Evolutionary conservation across 805 yeast genomes (phyloP).

Genomic region (Candida lessepsii): DNA sequence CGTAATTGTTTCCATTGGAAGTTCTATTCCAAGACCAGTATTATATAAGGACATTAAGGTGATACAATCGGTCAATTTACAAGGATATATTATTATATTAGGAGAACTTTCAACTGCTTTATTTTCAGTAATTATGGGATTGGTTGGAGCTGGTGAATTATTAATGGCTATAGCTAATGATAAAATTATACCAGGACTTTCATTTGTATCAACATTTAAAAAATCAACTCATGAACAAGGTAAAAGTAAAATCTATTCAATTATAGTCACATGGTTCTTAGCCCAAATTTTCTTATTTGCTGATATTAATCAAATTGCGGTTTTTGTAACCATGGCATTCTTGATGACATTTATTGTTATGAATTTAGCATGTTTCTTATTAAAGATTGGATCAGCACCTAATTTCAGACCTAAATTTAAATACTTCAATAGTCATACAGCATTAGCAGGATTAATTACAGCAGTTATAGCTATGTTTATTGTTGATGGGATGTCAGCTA

Average conservation of each 20-base stretch:
- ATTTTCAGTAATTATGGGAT: constrained; percentile 91
- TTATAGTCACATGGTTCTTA: constrained; percentile 73
- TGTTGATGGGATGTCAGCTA: constrained; percentile 89
- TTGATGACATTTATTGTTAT: constrained; percentile 94
- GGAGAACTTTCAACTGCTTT: constrained; percentile 94
- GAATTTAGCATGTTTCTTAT: constrained; percentile 86
- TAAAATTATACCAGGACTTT: constrained; percentile 77
- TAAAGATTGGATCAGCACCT: constrained; percentile 93
- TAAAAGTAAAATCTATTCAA: constrained; percentile 63
- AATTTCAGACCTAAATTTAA: constrained; percentile 95
- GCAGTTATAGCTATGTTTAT: constrained; percentile 87
- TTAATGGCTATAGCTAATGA: constrained; percentile 91
- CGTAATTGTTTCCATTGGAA: constrained; percentile 82
- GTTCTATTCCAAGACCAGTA: constrained; percentile 75
- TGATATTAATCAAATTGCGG: constrained; percentile 91
- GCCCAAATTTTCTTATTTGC: constrained; percentile 86
- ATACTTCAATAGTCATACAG: constrained; percentile 80
- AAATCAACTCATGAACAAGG: constrained; percentile 41
- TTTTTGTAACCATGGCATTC: constrained; percentile 95
- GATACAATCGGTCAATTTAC: constrained; percentile 74
- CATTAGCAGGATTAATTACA: constrained; percentile 66
- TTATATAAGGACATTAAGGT: constrained; percentile 79
- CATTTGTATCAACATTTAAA: constrained; percentile 43
- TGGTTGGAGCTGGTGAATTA: constrained; percentile 92
- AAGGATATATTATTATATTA: constrained; percentile 63